phyloP scores from a whole-genome alignment of 306 rosid genomes.

The Crataegus laevigata region DNA sequence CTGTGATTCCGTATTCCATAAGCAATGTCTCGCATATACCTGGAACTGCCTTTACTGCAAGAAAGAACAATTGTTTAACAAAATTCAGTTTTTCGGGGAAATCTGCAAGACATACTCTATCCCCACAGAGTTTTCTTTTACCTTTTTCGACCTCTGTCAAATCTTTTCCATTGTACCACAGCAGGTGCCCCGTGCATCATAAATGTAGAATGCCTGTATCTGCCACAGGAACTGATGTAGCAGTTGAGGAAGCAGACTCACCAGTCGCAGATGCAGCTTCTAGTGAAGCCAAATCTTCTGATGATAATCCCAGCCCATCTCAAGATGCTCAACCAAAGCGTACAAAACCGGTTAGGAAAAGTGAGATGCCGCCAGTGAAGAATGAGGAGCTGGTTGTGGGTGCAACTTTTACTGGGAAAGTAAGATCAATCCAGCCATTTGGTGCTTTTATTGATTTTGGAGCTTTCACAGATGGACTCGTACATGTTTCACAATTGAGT shows the following conservation, averaged over 20 bases:
- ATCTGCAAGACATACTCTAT: slow-evolving; percentile 31
- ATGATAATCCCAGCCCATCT: slow-evolving; percentile 26
- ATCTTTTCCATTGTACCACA: slow-evolving; percentile 43
- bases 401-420: slow-evolving; percentile 87
- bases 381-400: slow-evolving; percentile 78
- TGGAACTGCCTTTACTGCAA: slow-evolving; percentile 48
- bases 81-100: slow-evolving; percentile 52
- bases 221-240: slow-evolving; percentile 71
- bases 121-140: slow-evolving; percentile 41
- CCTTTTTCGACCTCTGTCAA: slow-evolving; percentile 45
- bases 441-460: slow-evolving; percentile 97
- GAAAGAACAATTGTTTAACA: slow-evolving; percentile 43
- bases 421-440: slow-evolving; percentile 87
- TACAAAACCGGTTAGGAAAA: slow-evolving; percentile 62
- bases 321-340: slow-evolving; percentile 32
- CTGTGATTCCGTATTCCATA: slow-evolving; percentile 55
- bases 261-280: slow-evolving; percentile 43
- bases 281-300: slow-evolving; percentile 33
- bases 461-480: slow-evolving; percentile 94
- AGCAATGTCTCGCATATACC: slow-evolving; percentile 65
- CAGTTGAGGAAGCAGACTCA: slow-evolving; percentile 59
- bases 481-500: slow-evolving; percentile 88
- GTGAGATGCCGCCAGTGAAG: slow-evolving; percentile 84
- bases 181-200: slow-evolving; percentile 29
- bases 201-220: slow-evolving; percentile 43